Evolutionary conservation across 352 stramenopile genomes (phyloP), one percentile per base, ranked within the genome.

Genomic region (Phytophthora idaei): DNA sequence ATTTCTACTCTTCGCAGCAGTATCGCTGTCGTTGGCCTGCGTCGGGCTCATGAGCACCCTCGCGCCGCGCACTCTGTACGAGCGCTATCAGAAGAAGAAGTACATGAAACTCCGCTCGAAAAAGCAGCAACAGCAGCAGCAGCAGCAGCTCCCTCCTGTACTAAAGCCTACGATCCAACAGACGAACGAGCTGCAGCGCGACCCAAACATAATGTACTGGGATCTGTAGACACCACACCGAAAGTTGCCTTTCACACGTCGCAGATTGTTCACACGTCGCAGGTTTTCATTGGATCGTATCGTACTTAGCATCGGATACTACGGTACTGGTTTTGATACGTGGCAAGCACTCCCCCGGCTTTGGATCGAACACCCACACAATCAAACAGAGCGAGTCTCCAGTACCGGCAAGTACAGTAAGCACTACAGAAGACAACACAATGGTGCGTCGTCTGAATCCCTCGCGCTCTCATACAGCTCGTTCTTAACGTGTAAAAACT

Each of bases 61-160:
- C 1, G 59, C 54, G 7, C 53, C 60, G 15, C 66, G 53, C 36
- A 69, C 66, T 7, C 48, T 73, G 34, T 69, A 73, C 48, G 66
- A 65, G 41, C 66, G 66, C 37, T 69, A 73, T 34, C 60, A 69
- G 53, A 69, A 54, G 41, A 69, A 69, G n/a, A 69, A 69, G 28
- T 64, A 69, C 51, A 8, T 44, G 5, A 67, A 61, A 25, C 47
- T 70, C 25, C 57, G 31, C 45, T 60, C 50, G 10, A 64, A 64
- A 14, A 57, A 59, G 15, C 27, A 71, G n/a, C 48, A 67, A 45
- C 56, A 65, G 29, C 28, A 58, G 11, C 54, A 65, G 2, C 58
- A 55, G 15, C 21, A 21, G 14, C 47, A 0, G 21, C 21, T 21
- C 21, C 34, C 29, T 42, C 45, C 53, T 5, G 39, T 57, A 25